These are phyloP conservation scores for Didymella arachidicola DNA, from an alignment of 2,329 filamentous ascomycete genomes.

Conservation along the genomic window DNA sequence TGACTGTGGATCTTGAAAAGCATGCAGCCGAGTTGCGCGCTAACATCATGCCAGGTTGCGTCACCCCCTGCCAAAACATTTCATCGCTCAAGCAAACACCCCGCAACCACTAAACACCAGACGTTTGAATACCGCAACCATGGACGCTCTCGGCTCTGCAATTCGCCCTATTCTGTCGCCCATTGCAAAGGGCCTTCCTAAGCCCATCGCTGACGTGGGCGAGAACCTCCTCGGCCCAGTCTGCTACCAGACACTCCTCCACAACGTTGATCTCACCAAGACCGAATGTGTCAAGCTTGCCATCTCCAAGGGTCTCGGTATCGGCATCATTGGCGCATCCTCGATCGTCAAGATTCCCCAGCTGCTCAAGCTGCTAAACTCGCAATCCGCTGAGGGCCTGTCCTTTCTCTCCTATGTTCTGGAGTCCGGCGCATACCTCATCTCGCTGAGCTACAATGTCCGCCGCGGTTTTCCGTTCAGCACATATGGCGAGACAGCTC, in stretches of 20 bases:
- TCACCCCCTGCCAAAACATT: conserved; percentile 20
- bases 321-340: conserved; percentile 90
- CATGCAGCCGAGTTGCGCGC: conserved; percentile 7
- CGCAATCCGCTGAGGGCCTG: conserved; percentile 81
- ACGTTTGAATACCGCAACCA: conserved; percentile 31
- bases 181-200: conserved; percentile 56
- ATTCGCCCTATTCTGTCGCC: conserved; percentile 47
- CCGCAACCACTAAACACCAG: conserved; percentile 11
- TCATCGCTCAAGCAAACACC: conserved; percentile 16
- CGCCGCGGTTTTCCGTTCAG: conserved; percentile 93
- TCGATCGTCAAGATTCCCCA: conserved; percentile 96
- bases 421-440: conserved; percentile 87
- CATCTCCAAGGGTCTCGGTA: conserved; percentile 89
- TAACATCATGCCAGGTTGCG: conserved; percentile 23
- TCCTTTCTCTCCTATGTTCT: conserved; percentile 91
- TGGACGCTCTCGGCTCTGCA: conserved; percentile 56
- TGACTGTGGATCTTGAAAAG: conserved; percentile 8
- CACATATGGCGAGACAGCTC: conserved; percentile 92
- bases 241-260: conserved; percentile 87
- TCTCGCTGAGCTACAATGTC: conserved; percentile 89
- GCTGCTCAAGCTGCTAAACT: conserved; percentile 87
- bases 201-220: conserved; percentile 46
- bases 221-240: conserved; percentile 72
- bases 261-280: conserved; percentile 81
- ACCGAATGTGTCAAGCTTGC: conserved; percentile 85